These are phyloP conservation scores for Geosmithia flava DNA, from an alignment of 2,329 filamentous ascomycete species.

Conservation along the genomic window DNA sequence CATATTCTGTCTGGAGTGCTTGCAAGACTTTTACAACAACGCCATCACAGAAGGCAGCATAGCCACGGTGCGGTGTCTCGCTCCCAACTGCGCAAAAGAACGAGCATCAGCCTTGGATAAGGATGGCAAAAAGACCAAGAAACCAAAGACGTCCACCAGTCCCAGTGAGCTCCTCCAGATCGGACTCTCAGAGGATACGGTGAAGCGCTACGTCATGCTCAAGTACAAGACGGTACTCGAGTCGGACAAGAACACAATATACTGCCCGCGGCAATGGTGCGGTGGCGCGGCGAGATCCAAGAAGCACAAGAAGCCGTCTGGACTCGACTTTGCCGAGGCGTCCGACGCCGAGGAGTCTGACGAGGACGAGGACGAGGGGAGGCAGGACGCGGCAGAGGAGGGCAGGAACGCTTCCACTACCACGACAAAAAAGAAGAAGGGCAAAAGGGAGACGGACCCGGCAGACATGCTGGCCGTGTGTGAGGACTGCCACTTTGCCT, in stretches of 20 bases:
- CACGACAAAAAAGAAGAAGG: constrained; percentile 7
- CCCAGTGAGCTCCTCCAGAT: constrained; percentile 78
- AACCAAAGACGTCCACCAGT: constrained; percentile 56
- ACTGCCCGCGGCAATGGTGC: constrained; percentile 88
- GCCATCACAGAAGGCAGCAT: constrained; percentile 82
- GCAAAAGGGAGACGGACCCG: constrained; percentile 19
- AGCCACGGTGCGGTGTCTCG: constrained; percentile 64
- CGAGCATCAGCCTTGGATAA: constrained; percentile 21
- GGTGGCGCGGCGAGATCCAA: constrained; percentile 75
- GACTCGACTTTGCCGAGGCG: constrained; percentile 44
- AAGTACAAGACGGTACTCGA: constrained; percentile 92
- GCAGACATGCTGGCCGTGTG: constrained; percentile 70
- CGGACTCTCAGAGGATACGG: constrained; percentile 54
- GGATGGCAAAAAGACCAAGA: constrained; percentile 23
- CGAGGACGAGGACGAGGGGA: constrained; percentile 29
- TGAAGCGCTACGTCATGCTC: constrained; percentile 76
- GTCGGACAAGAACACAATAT: constrained; percentile 81
- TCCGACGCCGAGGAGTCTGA: constrained; percentile 37
- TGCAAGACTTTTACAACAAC: constrained; percentile 81
- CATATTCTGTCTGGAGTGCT: constrained; percentile 80
- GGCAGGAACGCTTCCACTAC: background rate
- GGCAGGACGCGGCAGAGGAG: constrained; percentile 10
- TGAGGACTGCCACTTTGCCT: constrained; percentile 80
- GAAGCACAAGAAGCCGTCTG: constrained; percentile 58
- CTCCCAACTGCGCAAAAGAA: constrained; percentile 65